These are phyloP conservation scores for Blastobotrys elegans DNA, from an alignment of 1,139 yeast genomes.

Conservation along the genomic window DNA sequence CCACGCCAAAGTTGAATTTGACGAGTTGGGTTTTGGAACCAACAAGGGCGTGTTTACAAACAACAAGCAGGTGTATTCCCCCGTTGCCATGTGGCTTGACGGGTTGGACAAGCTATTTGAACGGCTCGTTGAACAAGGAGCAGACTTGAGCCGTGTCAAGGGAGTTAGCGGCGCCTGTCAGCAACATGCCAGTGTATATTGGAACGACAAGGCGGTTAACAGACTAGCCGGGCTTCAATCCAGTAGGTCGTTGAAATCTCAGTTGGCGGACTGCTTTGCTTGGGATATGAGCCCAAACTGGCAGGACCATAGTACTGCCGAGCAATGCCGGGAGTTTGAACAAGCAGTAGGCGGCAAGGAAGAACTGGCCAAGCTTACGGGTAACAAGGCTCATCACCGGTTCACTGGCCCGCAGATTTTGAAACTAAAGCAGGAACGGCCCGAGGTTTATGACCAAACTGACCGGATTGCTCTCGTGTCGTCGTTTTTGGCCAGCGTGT, in stretches of 20 bases:
- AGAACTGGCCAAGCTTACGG: constrained; percentile 62
- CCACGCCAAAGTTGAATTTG: constrained; percentile 69
- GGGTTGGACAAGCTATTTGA: constrained; percentile 63
- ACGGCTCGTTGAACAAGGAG: constrained; percentile 45
- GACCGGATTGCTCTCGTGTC: constrained; percentile 68
- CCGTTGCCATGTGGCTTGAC: constrained; percentile 86
- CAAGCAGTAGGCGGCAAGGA: constrained; percentile 58
- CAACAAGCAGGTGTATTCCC: constrained; percentile 49
- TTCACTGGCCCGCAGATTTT: constrained; percentile 89
- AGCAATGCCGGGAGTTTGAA: constrained; percentile 63
- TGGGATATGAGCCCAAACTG: constrained; percentile 76
- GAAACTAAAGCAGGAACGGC: constrained; percentile 55
- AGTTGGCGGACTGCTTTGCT: constrained; percentile 45
- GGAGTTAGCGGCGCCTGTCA: constrained; percentile 86
- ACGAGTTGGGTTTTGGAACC: constrained; percentile 60
- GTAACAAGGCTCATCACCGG: constrained; percentile 84
- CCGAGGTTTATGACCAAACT: constrained; percentile 53
- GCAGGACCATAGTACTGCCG: constrained; percentile 88
- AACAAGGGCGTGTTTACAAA: constrained; percentile 64
- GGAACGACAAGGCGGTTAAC: constrained; percentile 51
- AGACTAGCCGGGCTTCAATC: constrained; percentile 32
- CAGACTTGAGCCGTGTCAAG: constrained; percentile 56
- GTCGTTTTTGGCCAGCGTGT: constrained; percentile 66
- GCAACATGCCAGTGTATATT: constrained; percentile 87
- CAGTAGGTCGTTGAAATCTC: constrained; percentile 17